Evolutionary conservation across 768 basidiomycete species (phyloP), one percentile per base, ranked within the genome.

Genomic region (Paxillus involutus): DNA sequence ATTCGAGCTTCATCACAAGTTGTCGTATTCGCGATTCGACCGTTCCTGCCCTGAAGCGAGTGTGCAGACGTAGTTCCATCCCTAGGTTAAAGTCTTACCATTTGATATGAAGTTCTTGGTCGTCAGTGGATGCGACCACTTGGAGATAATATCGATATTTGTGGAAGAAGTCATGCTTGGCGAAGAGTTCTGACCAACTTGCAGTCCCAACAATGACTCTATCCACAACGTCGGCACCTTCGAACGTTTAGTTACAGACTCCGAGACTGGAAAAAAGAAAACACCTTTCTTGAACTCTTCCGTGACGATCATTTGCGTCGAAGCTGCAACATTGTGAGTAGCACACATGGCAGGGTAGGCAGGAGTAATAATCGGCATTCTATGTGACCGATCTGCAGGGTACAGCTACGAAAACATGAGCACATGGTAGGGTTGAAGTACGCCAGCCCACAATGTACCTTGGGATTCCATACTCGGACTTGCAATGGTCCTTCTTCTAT

Each of bases 301-400:
- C 0, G 90, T 95, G 79, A 97, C 94, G 51, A 99, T 91, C 80
- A 89, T 86, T 73, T 97, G 93, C 5, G 96, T 98, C 9, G 94
- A 97, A 41, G 84, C 83, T 48, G 94, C 94, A 56, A 98, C 95
- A 63, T 98, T 99, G 75, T 99, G 97, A 16, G 97, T 99, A 24
- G 96, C 85, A 70, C 96, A 98, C 96, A 99, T 99, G 6, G 96
- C 88, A 44, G 97, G 97, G 72, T 98, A 99, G 11, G 97, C 95
- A 3, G 97, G 97, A 2, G 97, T 99, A 63, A 99, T 98, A 65
- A 99, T 98, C 12, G 97, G 97, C 97, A 98, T 98, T 60, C 93
- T 83, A 73, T 99, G 97, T n/a, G 91, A 82, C 53, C 91, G 81
- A 71, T 98, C 94, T 55, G 84, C 84, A 5, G 94, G 94, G 70